phyloP scores from a whole-genome alignment of 1,284 basidiomycete genomes.

The Puccinia novopanici region DNA sequence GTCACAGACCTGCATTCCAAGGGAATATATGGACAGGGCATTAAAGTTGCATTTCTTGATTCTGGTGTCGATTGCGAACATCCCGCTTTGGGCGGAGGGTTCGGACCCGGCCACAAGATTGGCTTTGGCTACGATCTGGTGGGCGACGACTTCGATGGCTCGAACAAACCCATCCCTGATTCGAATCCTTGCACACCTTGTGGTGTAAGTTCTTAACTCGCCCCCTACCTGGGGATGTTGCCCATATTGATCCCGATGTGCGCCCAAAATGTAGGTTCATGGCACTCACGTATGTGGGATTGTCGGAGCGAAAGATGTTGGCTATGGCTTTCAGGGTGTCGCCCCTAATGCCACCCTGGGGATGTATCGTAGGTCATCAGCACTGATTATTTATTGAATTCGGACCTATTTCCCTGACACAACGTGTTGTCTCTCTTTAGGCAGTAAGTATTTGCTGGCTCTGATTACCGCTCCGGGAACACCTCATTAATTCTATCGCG shows the following conservation, averaged over 20 bases:
- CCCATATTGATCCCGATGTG: background rate
- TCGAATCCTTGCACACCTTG: constrained; percentile 36
- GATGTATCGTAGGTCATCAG: constrained; percentile 31
- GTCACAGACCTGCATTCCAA: constrained; percentile 61
- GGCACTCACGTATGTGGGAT: constrained; percentile 48
- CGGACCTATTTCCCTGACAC: background rate
- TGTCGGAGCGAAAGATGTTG: constrained; percentile 34
- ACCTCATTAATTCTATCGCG: background rate
- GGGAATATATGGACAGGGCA: constrained; percentile 29
- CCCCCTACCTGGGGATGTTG: background rate
- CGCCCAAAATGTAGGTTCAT: background rate
- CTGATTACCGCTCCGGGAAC: background rate
- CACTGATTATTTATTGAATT: background rate
- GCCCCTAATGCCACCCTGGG: constrained; percentile 48
- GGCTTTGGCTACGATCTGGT: constrained; percentile 67
- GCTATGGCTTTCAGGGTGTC: constrained; percentile 33
- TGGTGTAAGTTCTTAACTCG: constrained; percentile 1
- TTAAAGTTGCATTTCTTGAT: constrained; percentile 57
- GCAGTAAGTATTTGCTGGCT: background rate
- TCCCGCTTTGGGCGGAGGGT: constrained; percentile 68
- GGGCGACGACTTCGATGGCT: background rate
- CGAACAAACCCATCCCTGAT: background rate
- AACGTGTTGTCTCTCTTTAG: background rate
- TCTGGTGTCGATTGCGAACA: constrained; percentile 66
- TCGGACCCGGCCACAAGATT: constrained; percentile 69